These are phyloP conservation scores for Trichocladium uniseriatum DNA, from an alignment of 495 filamentous ascomycete genomes.

Conservation along the genomic window DNA sequence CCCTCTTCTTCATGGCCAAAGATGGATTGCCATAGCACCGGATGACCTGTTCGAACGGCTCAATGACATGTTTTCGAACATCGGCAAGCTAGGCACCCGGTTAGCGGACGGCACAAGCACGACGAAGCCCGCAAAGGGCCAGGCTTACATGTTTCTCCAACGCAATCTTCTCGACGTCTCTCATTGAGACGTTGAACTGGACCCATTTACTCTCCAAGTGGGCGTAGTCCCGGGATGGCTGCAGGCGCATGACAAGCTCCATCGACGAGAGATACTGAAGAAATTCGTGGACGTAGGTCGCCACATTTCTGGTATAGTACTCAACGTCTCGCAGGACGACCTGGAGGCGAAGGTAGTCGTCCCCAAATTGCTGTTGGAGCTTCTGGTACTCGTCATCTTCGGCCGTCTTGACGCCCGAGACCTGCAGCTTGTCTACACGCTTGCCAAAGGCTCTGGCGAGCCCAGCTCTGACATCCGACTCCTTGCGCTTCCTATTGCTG, in stretches of 20 bases:
- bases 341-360: slow-evolving; percentile 81
- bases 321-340: slow-evolving; percentile 85
- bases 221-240: slow-evolving; percentile 50
- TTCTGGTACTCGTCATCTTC: slow-evolving; percentile 74
- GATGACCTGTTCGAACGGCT: slow-evolving; percentile 75
- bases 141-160: slow-evolving; percentile 75
- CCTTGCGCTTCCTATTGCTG: slow-evolving; percentile 67
- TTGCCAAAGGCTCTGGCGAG: slow-evolving; percentile 81
- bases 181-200: slow-evolving; percentile 67
- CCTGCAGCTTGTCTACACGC: slow-evolving; percentile 62
- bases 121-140: background rate
- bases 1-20: slow-evolving; percentile 80
- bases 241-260: slow-evolving; percentile 51
- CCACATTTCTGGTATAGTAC: slow-evolving; percentile 65
- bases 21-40: slow-evolving; percentile 72
- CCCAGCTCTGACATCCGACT: slow-evolving; percentile 75
- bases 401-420: slow-evolving; percentile 54
- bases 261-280: slow-evolving; percentile 60
- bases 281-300: slow-evolving; percentile 62
- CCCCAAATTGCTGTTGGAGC: slow-evolving; percentile 68
- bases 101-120: slow-evolving; percentile 1
- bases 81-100: slow-evolving; percentile 48
- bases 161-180: slow-evolving; percentile 67
- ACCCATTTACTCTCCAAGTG: slow-evolving; percentile 91
- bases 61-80: slow-evolving; percentile 73